Percentiles rank a stretch among this genome's conserved stretches.
Evolutionary conservation across 1,284 basidiomycete species (phyloP).

Genomic region (Takashimella koratensis): DNA sequence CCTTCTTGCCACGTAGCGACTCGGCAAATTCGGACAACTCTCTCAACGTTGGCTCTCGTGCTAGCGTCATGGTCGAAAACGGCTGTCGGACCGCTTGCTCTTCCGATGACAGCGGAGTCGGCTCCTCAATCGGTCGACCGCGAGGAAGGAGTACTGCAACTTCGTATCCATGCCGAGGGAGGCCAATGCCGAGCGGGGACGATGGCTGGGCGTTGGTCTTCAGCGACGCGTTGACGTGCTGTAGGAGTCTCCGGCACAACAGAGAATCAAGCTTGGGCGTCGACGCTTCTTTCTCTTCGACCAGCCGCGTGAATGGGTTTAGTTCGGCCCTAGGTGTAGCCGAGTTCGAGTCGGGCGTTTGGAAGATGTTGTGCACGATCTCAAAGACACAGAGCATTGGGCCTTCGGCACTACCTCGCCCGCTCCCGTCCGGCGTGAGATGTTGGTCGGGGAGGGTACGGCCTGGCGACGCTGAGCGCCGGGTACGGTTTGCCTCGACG

Average conservation of each 20-base stretch:
- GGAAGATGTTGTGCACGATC: conserved; percentile 51
- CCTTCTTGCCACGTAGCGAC: conserved; percentile 72
- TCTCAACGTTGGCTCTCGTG: conserved; percentile 68
- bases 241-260: conserved; percentile 63
- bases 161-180: conserved; percentile 44
- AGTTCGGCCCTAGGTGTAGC: conserved; percentile 42
- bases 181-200: conserved; percentile 30
- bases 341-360: conserved; percentile 25
- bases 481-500: conserved; percentile 11
- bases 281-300: conserved; percentile 35
- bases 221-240: conserved; percentile 63
- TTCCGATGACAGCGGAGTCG: conserved; percentile 44
- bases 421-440: too few species aligned
- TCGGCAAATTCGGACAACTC: conserved; percentile 76
- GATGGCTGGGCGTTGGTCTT: conserved; percentile 39
- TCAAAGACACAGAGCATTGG: conserved; percentile 57
- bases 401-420: conserved; percentile 18
- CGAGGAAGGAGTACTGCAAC: conserved; percentile 46
- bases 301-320: conserved; percentile 36
- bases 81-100: conserved; percentile 55
- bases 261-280: conserved; percentile 61
- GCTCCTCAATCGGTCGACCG: conserved; percentile 43
- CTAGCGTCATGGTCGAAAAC: conserved; percentile 53
- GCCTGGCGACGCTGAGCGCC: conserved; percentile 17
- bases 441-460: conserved; percentile 8